phyloP scores from a whole-genome alignment of 768 basidiomycete genomes.

The Podaxis carcinomalis region DNA sequence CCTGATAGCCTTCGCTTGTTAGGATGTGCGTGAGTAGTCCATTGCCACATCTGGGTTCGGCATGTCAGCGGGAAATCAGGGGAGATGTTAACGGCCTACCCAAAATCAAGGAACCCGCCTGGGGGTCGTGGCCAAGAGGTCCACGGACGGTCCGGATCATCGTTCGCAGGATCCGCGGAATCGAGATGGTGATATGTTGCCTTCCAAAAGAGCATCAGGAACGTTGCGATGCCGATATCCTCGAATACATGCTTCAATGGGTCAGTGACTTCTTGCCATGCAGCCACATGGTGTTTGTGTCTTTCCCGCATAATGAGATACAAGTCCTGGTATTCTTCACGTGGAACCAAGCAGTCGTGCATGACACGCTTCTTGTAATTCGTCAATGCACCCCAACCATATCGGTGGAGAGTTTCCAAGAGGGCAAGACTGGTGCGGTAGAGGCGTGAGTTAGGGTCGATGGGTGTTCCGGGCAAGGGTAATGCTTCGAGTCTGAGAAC shows the following conservation, averaged over 20 bases:
- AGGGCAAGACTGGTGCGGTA: slow-evolving; percentile 80
- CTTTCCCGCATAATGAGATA: slow-evolving; percentile 85
- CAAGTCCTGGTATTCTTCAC: slow-evolving; percentile 84
- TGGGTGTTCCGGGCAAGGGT: slow-evolving; percentile 44
- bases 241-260: slow-evolving; percentile 90
- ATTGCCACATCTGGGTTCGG: slow-evolving; percentile 72
- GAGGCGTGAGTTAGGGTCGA: slow-evolving; percentile 56
- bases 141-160: slow-evolving; percentile 46
- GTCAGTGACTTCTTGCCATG: slow-evolving; percentile 82
- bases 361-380: slow-evolving; percentile 83
- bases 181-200: slow-evolving; percentile 43
- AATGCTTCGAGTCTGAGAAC: slow-evolving; percentile 55
- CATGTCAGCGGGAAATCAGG: neutral
- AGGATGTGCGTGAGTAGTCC: slow-evolving; percentile 90
- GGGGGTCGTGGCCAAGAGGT: slow-evolving; percentile 72
- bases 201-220: slow-evolving; percentile 90
- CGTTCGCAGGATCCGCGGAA: neutral
- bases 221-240: slow-evolving; percentile 95
- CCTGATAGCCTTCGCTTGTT: slow-evolving; percentile 75
- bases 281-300: slow-evolving; percentile 68
- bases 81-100: slow-evolving; percentile 37
- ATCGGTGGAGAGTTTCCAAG: slow-evolving; percentile 79
- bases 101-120: slow-evolving; percentile 86
- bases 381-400: slow-evolving; percentile 79
- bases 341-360: slow-evolving; percentile 76